These are phyloP conservation scores for Leucocoprinus leucothites DNA, from an alignment of 768 basidiomycete genomes.

Conservation along the genomic window DNA sequence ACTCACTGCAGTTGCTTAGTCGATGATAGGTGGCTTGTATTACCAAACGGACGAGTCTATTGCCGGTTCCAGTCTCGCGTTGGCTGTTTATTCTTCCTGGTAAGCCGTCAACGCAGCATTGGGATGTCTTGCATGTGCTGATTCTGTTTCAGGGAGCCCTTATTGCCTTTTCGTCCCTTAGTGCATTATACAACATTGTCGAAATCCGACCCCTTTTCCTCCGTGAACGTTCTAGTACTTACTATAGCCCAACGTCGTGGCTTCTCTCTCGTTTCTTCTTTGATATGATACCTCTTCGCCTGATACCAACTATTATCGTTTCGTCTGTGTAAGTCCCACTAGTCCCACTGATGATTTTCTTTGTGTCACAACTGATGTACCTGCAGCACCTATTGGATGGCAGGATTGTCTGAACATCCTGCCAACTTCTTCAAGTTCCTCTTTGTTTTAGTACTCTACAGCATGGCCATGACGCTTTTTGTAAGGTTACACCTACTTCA, in stretches of 20 bases:
- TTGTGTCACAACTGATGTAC: neutral
- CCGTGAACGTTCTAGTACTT: conserved; percentile 80
- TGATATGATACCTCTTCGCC: conserved; percentile 84
- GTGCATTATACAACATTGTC: conserved; percentile 86
- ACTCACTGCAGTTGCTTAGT: neutral
- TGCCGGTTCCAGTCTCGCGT: conserved; percentile 93
- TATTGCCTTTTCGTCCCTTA: conserved; percentile 87
- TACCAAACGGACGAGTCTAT: conserved; percentile 78
- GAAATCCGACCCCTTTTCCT: conserved; percentile 84
- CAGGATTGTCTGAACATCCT: conserved; percentile 76
- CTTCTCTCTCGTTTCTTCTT: conserved; percentile 84
- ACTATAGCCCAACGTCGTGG: conserved; percentile 93
- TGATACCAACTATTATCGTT: conserved; percentile 87
- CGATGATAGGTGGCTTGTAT: conserved; percentile 71
- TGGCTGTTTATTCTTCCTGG: conserved; percentile 94
- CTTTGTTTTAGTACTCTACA: conserved; percentile 83
- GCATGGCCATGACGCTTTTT: conserved; percentile 82
- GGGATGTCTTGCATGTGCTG: conserved; percentile 5
- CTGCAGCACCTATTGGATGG: conserved; percentile 89
- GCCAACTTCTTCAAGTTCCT: conserved; percentile 93
- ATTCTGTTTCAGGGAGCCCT: conserved; percentile 64
- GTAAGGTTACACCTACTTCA: conserved; percentile 39
- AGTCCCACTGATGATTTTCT: neutral
- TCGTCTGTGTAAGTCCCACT: conserved; percentile 64
- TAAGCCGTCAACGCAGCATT: conserved; percentile 25